Evolutionary conservation across 345 rosid genomes (phyloP).

Genomic region (Ceriops zippeliana): DNA sequence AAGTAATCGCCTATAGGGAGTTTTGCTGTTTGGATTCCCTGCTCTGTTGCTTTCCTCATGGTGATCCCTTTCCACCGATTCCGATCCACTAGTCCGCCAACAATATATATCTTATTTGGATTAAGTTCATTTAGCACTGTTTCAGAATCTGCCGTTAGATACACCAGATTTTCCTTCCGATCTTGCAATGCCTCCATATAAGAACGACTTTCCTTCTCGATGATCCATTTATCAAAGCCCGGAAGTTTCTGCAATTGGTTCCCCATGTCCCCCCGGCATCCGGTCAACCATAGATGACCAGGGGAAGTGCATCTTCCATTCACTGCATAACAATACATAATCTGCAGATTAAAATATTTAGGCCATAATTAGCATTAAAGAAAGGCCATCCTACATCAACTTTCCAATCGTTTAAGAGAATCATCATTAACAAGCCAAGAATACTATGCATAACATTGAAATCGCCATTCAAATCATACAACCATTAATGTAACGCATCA

Average conservation of each 20-base stretch:
- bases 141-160: conserved; percentile 87
- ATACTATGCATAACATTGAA: too few species aligned
- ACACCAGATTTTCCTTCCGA: conserved; percentile 67
- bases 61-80: conserved; percentile 92
- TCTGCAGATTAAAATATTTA: conserved; percentile 38
- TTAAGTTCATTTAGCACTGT: conserved; percentile 70
- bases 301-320: conserved; percentile 64
- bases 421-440: too few species aligned
- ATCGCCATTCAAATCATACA: too few species aligned
- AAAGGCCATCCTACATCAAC: background rate
- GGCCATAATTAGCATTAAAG: conserved; percentile 12
- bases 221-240: conserved; percentile 86
- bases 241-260: conserved; percentile 69
- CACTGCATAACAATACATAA: conserved; percentile 90
- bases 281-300: conserved; percentile 85
- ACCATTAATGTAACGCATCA: too few species aligned
- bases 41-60: conserved; percentile 87
- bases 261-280: conserved; percentile 65
- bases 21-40: conserved; percentile 81
- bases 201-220: conserved; percentile 68
- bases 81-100: conserved; percentile 92
- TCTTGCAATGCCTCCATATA: conserved; percentile 72
- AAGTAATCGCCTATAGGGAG: conserved; percentile 83
- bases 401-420: too few species aligned
- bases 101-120: conserved; percentile 51